Conservation (phyloP, 228 moss, liverwort and hornwort species). For the Sphagnum magellanicum region DNA sequence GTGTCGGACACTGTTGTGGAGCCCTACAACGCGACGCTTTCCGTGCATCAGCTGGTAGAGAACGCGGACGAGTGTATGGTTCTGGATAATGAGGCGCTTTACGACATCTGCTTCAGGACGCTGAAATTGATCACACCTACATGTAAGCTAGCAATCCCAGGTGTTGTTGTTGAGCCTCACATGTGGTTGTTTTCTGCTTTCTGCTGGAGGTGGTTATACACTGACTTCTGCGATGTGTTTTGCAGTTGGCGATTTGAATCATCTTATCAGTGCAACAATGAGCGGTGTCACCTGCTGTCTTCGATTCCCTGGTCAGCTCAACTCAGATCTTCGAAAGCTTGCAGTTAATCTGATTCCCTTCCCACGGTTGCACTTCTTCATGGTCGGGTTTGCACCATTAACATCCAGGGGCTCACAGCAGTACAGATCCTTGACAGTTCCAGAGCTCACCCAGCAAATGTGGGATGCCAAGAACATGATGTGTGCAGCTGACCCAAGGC, state of each 20-base stretch:
- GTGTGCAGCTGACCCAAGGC: conserved; percentile 19
- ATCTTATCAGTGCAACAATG: not conserved
- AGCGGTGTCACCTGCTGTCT: conserved; percentile 5
- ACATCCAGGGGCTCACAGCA: conserved; percentile 12
- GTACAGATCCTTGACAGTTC: conserved; percentile 18
- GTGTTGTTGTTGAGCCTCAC: not conserved
- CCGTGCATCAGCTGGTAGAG: conserved; percentile 17
- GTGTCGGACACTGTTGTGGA: conserved; percentile 4
- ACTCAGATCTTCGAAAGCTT: conserved; percentile 32
- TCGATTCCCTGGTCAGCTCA: conserved; percentile 35
- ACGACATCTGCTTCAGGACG: conserved; percentile 31
- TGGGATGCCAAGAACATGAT: conserved; percentile 63
- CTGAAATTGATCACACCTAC: conserved; percentile 1
- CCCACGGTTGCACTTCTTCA: conserved; percentile 2
- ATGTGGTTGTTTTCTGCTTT: not conserved
- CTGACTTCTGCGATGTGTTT: not conserved
- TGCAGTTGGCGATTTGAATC: conserved; percentile 3
- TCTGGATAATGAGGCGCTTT: conserved; percentile 13
- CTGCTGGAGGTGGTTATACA: not conserved
- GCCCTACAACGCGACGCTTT: conserved; percentile 1
- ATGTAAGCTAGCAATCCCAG: not conserved
- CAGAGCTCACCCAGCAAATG: conserved; percentile 47
- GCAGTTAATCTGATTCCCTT: conserved; percentile 6
- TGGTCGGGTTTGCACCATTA: conserved; percentile 11
- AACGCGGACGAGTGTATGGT: conserved; percentile 21